phyloP scores from a whole-genome alignment of 2,329 filamentous ascomycete species.

The Hortaea sp. region DNA sequence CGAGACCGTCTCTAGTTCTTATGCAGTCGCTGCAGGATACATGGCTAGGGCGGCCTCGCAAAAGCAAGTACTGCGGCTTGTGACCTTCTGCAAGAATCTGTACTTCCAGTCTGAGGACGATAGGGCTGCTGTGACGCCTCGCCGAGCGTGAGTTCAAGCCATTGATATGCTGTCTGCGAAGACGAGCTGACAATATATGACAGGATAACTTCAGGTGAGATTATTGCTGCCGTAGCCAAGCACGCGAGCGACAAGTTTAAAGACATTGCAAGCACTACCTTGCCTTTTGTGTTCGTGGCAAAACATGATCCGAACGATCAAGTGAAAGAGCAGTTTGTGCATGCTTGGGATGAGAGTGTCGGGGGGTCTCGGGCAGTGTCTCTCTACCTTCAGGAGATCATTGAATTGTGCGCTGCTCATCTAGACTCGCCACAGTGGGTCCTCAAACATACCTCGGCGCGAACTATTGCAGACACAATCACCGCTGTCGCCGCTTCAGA shows the following conservation, averaged over 20 bases:
- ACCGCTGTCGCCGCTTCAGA: conserved; percentile 45
- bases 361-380: conserved; percentile 73
- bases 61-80: conserved; percentile 45
- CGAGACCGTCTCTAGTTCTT: conserved; percentile 82
- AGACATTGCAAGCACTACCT: conserved; percentile 58
- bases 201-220: conserved; percentile 68
- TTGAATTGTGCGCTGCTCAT: conserved; percentile 54
- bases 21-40: conserved; percentile 79
- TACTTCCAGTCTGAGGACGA: conserved; percentile 81
- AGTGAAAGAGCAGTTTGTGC: conserved; percentile 66
- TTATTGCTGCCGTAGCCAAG: conserved; percentile 74
- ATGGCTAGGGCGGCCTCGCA: conserved; percentile 58
- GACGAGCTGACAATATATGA: neutral
- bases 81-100: conserved; percentile 50
- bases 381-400: conserved; percentile 77
- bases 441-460: conserved; percentile 77
- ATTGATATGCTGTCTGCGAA: conserved; percentile 2
- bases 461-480: conserved; percentile 66
- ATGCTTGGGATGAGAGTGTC: conserved; percentile 85
- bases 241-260: conserved; percentile 83
- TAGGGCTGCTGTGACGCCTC: conserved; percentile 26
- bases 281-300: conserved; percentile 82
- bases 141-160: conserved; percentile 5
- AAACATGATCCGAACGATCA: conserved; percentile 78
- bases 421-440: conserved; percentile 79